Evolutionary conservation across 2,329 filamentous ascomycete species (phyloP).

Genomic region (Nemania serpens): DNA sequence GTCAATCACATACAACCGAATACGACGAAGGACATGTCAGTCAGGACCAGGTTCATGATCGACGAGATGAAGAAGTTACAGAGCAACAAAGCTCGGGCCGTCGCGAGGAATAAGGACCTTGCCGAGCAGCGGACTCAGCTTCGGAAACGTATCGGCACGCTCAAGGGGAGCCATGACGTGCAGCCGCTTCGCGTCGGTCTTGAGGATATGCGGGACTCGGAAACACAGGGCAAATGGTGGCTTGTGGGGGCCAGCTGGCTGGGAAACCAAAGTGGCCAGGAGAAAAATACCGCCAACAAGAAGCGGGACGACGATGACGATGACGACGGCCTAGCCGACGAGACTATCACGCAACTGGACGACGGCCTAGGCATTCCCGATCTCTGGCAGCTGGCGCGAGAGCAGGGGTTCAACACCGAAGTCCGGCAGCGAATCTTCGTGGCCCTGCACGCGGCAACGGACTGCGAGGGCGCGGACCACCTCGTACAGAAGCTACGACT

Average conservation of each 20-base stretch:
- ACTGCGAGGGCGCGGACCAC: slow-evolving; percentile 81
- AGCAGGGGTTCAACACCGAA: slow-evolving; percentile 85
- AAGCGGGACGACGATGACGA: slow-evolving; percentile 38
- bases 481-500: slow-evolving; percentile 81
- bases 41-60: slow-evolving; percentile 95
- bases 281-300: neutral
- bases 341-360: slow-evolving; percentile 34
- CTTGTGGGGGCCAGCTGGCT: slow-evolving; percentile 93
- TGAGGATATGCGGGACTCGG: slow-evolving; percentile 78
- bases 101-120: slow-evolving; percentile 70
- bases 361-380: slow-evolving; percentile 66
- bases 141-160: slow-evolving; percentile 81
- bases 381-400: slow-evolving; percentile 72
- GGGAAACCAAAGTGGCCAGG: slow-evolving; percentile 41
- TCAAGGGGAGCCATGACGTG: slow-evolving; percentile 66
- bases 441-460: slow-evolving; percentile 81
- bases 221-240: slow-evolving; percentile 97
- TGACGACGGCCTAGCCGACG: slow-evolving; percentile 19
- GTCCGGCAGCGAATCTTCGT: slow-evolving; percentile 91
- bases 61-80: slow-evolving; percentile 94
- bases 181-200: slow-evolving; percentile 80
- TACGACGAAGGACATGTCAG: slow-evolving; percentile 73
- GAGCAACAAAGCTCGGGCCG: slow-evolving; percentile 86
- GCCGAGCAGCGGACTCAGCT: slow-evolving; percentile 85
- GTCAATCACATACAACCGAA: slow-evolving; percentile 77